Evolutionary conservation across 768 basidiomycete genomes (phyloP), one percentile per base, ranked within the genome.

Genomic region (Mycena chlorophos): DNA sequence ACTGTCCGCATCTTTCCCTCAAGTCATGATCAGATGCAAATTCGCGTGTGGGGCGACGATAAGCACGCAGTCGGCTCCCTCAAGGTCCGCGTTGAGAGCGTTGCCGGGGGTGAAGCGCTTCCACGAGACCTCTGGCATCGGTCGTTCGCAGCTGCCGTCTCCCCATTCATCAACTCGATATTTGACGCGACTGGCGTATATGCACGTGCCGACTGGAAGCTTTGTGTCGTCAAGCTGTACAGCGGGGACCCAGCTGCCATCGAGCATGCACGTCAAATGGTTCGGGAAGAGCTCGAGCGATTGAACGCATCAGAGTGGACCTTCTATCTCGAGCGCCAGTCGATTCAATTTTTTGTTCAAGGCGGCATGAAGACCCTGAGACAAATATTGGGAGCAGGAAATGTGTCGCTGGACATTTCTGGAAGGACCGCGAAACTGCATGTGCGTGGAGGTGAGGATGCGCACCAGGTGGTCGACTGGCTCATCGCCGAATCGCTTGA

Each of bases 61-160:
- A 80, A 80, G 67, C 78, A 79, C 58, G 75, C 75, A 2, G 74
- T 79, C 1, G 85, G 85, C 1, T 72, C 76, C 3, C 62, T 87
- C 56, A 86, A 85, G 68, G 84, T 86, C 13, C 71, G 84, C 49
- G 79, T 83, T 0, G 85, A 86, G 65, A 77, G 71, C 49, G 64
- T 86, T 34, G 78, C 75, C 2, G 72, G 71, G 20, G 85, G 85
- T 4, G 77, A 80, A 34, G 78, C 68, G 30, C 68, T 86, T 10
- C 73, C 70, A 38, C 55, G 69, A 2, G 67, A 68, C 3, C 73
- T 73, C 30, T 86, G 83, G 84, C 83, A 85, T 65, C 67, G 72
- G 29, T 73, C 73, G 0, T 73, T 84, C n/a, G 54, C 62, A 45
- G 29, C 57, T 20, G 58, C 65, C 29, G 71, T 68, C 6, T 71